Percentiles rank a stretch among this genome's conserved stretches.
Evolutionary conservation across 768 basidiomycete genomes (phyloP).

Genomic region (Filobasidium floriforme): DNA sequence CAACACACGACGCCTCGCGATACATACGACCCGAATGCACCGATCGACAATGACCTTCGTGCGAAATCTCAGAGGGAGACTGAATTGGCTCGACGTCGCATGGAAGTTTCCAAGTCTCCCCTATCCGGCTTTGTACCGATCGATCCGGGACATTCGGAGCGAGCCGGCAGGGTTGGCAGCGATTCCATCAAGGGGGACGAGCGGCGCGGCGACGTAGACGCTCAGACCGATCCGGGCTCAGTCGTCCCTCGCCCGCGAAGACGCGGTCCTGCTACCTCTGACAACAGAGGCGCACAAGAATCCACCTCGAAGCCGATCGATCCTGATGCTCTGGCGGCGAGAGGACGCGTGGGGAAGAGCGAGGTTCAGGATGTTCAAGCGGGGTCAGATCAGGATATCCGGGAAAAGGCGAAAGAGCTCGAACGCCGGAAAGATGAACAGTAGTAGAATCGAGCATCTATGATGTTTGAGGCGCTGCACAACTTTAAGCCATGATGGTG

Average conservation of each 20-base stretch:
- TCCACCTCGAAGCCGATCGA: not conserved
- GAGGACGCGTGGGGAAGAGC: constrained; percentile 10
- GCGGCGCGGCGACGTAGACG: constrained; percentile 13
- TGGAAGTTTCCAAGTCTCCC: constrained; percentile 18
- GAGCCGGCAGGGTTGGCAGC: constrained; percentile 15
- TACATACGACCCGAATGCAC: constrained; percentile 15
- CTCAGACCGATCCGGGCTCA: constrained; percentile 5
- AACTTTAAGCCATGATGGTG: not conserved
- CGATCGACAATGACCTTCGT: constrained; percentile 12
- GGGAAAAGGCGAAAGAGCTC: constrained; percentile 15
- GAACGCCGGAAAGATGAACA: not conserved
- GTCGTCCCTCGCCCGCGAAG: constrained; percentile 15
- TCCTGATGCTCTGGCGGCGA: not conserved
- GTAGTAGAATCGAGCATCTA: not conserved
- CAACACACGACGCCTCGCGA: not conserved
- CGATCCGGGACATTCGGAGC: constrained; percentile 11
- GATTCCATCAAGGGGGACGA: constrained; percentile 21
- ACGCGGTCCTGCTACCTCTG: not conserved
- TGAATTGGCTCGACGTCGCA: constrained; percentile 13
- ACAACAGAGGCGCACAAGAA: not conserved
- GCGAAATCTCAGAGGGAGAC: constrained; percentile 14
- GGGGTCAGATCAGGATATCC: constrained; percentile 10
- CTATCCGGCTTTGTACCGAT: constrained; percentile 17
- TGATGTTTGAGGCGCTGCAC: not conserved
- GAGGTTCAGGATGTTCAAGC: constrained; percentile 20